Evolutionary conservation across 2,329 filamentous ascomycete genomes (phyloP), one percentile per base, ranked within the genome.

Genomic region (Dactylonectria estremocensis): DNA sequence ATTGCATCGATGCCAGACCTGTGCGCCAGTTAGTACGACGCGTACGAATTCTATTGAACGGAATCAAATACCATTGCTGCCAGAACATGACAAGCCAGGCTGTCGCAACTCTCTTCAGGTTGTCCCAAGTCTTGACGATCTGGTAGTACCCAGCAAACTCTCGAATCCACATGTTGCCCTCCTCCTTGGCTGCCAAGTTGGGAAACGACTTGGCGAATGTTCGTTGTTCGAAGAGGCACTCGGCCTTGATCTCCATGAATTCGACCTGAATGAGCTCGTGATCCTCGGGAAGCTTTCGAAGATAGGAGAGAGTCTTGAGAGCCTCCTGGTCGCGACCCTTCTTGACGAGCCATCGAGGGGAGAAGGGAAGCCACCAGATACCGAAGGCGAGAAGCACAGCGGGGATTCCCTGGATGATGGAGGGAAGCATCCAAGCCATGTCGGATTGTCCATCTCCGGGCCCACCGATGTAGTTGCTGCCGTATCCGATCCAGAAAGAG

Each of bases 201-300:
- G 85, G 85, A 63, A 86, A 86, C 24, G 90, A 85, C 69, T 92
- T 90, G 0, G 88, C 87, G 10, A 91, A 85, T 1, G 89, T 89
- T 37, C 90, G 88, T 80, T 94, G 93, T 80, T 95, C 93, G 73
- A 95, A 95, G 31, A 93, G 79, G 0, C 89, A 90, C 78, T 94
- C 92, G 0, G 93, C 92, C 79, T 93, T 93, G 82, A 95, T 95
- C 78, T 95, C 93, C n/a, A 93, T 87, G 75, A 92, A 94, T 75
- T 95, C 93, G 3, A 93, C 83, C 71, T 92, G 88, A 37, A 95
- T 87, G 0, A 92, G 85, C 55, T 93, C 89, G 73, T 94, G 86
- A 68, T 92, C 87, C 14, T 82, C 76, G 0, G 88, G 79, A 0
- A 94, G 84, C 6, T 86, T 86, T 37, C 93, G 89, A 8, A 95